Evolutionary conservation across 768 basidiomycete species (phyloP), one percentile per base, ranked within the genome.

Genomic region (Rhodosporidiobolus odoratus): DNA sequence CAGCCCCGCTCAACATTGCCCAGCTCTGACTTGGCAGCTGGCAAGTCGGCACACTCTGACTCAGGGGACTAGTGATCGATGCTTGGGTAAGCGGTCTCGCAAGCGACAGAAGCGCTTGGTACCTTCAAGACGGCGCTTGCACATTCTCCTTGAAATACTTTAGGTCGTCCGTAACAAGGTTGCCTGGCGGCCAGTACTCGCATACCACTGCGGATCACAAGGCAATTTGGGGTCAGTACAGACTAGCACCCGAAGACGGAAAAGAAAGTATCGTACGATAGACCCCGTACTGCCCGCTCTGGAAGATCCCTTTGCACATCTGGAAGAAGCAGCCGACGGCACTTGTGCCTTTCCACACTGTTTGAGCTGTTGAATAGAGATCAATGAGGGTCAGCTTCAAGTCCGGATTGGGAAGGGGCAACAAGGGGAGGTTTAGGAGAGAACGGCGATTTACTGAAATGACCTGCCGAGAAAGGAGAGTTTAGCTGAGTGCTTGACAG

Each of bases 321-420:
- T 61, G 59, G 58, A 53, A 61, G 21, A 61, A 59, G 34, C 66
- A 67, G 23, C 66, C 66, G 9, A 67, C 58, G 1, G 37, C 34
- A 21, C 53, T 61, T 12, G 66, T 67, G 0, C 30, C 50, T 34
- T 60, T 60, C 66, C 66, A 67, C 1, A 67, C 25, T 2, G 40
- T 34, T 35, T 67, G 66, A 13, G 54, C 59, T 67, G 37, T 25
- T n/a, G n/a, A n/a, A n/a, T n/a, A 30, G 30, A 9, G 17, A 8
- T 17, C 3, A 62, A 50, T 21, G 38, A 38, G 38, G 12, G 38
- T n/a, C 13, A 27, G 37, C 32, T 13, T 12, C 37, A 21, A 62
- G 32, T n/a, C n/a, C n/a, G n/a, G 23, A 41, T 12, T 23, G 7
- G 8, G 23, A 25, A 40, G 57, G 25, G 12, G 57, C 37, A 37